Conservation (phyloP, 2,329 filamentous ascomycete species). For the Talaromyces sp. region DNA sequence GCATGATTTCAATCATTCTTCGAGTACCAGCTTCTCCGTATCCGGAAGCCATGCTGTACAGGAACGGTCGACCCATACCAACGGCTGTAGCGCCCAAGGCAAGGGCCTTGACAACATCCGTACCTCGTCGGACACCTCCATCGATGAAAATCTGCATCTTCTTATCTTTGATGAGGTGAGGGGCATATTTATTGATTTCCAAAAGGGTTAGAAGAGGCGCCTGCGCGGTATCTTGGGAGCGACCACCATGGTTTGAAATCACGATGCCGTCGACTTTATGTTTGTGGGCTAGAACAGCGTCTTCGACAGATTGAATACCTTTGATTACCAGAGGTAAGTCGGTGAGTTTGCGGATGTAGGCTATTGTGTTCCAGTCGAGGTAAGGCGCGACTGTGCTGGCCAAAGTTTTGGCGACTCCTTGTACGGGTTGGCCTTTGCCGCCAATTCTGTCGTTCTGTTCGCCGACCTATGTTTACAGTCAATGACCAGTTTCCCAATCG, state of each 20-base stretch:
- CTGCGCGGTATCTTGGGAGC: conserved; percentile 45
- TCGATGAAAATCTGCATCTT: conserved; percentile 62
- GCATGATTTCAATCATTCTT: conserved; percentile 35
- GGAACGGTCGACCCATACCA: conserved; percentile 59
- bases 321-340: conserved; percentile 37
- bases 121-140: conserved; percentile 62
- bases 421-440: conserved; percentile 17
- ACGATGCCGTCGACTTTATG: conserved; percentile 47
- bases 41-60: conserved; percentile 54
- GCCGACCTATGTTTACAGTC: conserved; percentile 11
- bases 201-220: conserved; percentile 58
- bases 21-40: conserved; percentile 60
- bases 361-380: conserved; percentile 30
- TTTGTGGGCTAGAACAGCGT: conserved; percentile 46
- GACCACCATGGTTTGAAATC: conserved; percentile 42
- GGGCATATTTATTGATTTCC: conserved; percentile 60
- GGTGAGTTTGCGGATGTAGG: conserved; percentile 42
- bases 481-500: not conserved
- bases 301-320: conserved; percentile 48
- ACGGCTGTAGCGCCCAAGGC: conserved; percentile 63
- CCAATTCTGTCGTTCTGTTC: conserved; percentile 16
- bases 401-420: conserved; percentile 30
- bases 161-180: conserved; percentile 52
- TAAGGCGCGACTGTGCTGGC: conserved; percentile 29
- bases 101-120: conserved; percentile 65